These are phyloP conservation scores for Saururus chinensis DNA, from an alignment of 164 flowering plant species.

Conservation along the genomic window DNA sequence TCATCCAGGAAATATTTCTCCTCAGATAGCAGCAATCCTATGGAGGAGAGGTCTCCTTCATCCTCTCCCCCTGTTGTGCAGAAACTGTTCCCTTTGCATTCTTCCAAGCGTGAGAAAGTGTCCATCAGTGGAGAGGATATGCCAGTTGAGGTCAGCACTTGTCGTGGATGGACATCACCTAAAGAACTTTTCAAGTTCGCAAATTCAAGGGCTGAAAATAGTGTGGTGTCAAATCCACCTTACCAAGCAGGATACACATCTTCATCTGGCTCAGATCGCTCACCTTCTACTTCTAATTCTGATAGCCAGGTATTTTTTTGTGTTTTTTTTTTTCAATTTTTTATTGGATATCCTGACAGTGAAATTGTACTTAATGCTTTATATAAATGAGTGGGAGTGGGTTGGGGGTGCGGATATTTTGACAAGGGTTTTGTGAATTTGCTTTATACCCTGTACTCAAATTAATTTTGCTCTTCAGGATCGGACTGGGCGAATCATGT, in stretches of 20 bases:
- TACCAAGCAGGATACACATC: conserved; percentile 59
- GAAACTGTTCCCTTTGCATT: conserved; percentile 56
- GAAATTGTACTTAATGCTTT: too few relatives aligned
- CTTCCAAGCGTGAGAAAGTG: conserved; percentile 32
- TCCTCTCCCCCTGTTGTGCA: conserved; percentile 66
- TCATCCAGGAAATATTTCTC: conserved; percentile 61
- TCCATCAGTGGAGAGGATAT: conserved; percentile 26
- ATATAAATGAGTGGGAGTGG: too few relatives aligned
- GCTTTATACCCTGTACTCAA: too few relatives aligned
- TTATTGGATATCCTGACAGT: too few relatives aligned
- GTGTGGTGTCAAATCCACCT: conserved; percentile 35
- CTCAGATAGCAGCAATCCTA: conserved; percentile 79
- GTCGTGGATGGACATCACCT: conserved; percentile 31
- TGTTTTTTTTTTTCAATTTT: neutral
- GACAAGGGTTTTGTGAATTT: too few relatives aligned
- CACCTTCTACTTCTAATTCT: conserved; percentile 72
- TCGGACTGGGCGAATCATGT: conserved; percentile 68
- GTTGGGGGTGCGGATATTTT: too few relatives aligned
- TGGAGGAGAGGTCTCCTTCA: conserved; percentile 67
- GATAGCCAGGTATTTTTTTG: conserved; percentile 54
- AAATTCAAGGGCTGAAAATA: conserved; percentile 26
- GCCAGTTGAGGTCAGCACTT: conserved; percentile 24
- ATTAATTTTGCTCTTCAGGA: conserved; percentile 27
- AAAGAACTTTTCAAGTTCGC: conserved; percentile 50
- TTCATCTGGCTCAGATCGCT: conserved; percentile 79